Conservation (phyloP, 192 early-diverging fungal genomes). For the Coemansia brasiliensis region DNA sequence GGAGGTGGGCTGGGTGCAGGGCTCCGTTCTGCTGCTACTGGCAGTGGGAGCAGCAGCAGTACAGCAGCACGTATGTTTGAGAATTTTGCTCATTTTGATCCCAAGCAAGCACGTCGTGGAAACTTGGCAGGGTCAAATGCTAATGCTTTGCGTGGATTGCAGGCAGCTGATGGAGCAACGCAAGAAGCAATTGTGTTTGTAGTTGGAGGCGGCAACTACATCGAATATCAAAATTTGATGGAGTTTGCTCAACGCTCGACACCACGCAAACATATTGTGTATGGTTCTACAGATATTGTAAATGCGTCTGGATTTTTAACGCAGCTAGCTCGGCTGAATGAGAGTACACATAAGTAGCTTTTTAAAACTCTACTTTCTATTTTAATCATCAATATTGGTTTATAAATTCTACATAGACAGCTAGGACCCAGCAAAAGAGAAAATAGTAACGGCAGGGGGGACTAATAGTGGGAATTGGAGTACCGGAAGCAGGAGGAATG, state of each 20-base stretch:
- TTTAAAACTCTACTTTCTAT: too few relatives aligned
- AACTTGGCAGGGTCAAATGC: constrained; percentile 53
- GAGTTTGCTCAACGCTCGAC: constrained; percentile 77
- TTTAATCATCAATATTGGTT: too few relatives aligned
- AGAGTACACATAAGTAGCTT: too few relatives aligned
- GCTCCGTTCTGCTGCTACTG: constrained; percentile 4
- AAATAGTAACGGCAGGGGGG: too few relatives aligned
- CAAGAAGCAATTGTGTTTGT: constrained; percentile 97
- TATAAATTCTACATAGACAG: too few relatives aligned
- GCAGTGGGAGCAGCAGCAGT: constrained; percentile 7
- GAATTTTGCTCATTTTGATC: constrained; percentile 89
- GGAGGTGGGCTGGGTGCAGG: constrained; percentile 23
- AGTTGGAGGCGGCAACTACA: constrained; percentile 96
- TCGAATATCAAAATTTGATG: constrained; percentile 95
- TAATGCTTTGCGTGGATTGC: constrained; percentile 28
- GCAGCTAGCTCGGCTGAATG: constrained; percentile 71
- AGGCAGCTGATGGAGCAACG: constrained; percentile 55
- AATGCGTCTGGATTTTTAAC: constrained; percentile 77
- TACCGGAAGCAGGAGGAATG: too few relatives aligned
- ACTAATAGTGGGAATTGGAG: too few relatives aligned
- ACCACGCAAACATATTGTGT: constrained; percentile 79
- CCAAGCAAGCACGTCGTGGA: constrained; percentile 66
- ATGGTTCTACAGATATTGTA: constrained; percentile 91
- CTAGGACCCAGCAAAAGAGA: too few relatives aligned
- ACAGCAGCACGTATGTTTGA: constrained; percentile 56